These are phyloP conservation scores for Trichosanthes cucumerina DNA, from an alignment of 306 rosid genomes.

Conservation along the genomic window DNA sequence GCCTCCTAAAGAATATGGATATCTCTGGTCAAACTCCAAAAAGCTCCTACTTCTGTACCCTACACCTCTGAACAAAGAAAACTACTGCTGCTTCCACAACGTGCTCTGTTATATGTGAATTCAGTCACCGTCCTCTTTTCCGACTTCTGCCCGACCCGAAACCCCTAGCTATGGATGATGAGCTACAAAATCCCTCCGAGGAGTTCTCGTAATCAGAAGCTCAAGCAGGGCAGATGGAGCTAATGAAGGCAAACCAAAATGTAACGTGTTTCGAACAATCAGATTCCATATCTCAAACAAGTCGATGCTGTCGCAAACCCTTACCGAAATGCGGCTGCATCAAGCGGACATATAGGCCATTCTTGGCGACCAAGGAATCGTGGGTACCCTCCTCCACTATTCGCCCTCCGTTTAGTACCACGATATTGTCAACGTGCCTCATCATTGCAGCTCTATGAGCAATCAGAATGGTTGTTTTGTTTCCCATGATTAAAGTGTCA, in stretches of 20 bases:
- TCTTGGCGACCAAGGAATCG: slow-evolving; percentile 72
- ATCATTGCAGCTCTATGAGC: slow-evolving; percentile 99
- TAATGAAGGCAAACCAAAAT: slow-evolving; percentile 24
- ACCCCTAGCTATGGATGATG: slow-evolving; percentile 17
- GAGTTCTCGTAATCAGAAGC: slow-evolving; percentile 20
- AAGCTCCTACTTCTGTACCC: slow-evolving; percentile 42
- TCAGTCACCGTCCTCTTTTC: slow-evolving; percentile 22
- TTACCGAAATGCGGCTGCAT: slow-evolving; percentile 99
- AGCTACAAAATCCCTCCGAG: slow-evolving; percentile 22
- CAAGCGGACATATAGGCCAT: slow-evolving; percentile 82
- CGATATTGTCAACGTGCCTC: slow-evolving; percentile 96
- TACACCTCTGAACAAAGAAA: slow-evolving; percentile 27
- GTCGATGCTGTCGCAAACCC: slow-evolving; percentile 87
- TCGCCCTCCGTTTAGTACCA: slow-evolving; percentile 96
- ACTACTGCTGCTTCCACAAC: slow-evolving; percentile 32
- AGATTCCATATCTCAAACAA: slow-evolving; percentile 35
- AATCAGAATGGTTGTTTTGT: slow-evolving; percentile 93
- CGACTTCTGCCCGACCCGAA: slow-evolving; percentile 15
- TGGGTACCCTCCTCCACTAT: slow-evolving; percentile 94
- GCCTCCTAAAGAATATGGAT: slow-evolving; percentile 86
- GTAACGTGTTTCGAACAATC: slow-evolving; percentile 13
- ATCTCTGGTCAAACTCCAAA: slow-evolving; percentile 40
- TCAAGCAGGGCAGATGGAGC: slow-evolving; percentile 34
- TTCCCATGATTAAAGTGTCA: slow-evolving; percentile 96
- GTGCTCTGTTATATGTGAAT: slow-evolving; percentile 23